Conservation (phyloP, 371 early-diverging fungal species). For the Smittium culicis region DNA sequence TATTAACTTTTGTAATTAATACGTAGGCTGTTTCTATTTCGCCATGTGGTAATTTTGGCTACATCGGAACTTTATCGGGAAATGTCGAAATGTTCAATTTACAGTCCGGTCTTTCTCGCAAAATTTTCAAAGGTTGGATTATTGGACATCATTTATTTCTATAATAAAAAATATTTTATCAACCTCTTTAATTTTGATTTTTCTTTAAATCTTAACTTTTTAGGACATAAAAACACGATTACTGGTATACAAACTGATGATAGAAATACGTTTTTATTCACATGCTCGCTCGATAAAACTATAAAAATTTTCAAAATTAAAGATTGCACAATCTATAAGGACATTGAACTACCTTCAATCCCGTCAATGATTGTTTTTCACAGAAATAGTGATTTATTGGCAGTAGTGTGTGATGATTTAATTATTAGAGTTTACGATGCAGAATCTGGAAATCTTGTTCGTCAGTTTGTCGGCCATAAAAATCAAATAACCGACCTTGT, state of each 20-base stretch:
- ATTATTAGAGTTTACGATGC: slow-evolving; percentile 72
- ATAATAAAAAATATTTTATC: neutral
- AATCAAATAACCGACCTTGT: slow-evolving; percentile 65
- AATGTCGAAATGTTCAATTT: slow-evolving; percentile 79
- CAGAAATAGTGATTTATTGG: slow-evolving; percentile 61
- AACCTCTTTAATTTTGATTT: neutral
- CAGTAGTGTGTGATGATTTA: slow-evolving; percentile 70
- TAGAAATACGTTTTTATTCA: slow-evolving; percentile 53
- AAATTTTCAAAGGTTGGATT: slow-evolving; percentile 33
- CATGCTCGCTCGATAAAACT: slow-evolving; percentile 64
- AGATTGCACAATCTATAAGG: slow-evolving; percentile 40
- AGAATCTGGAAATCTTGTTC: slow-evolving; percentile 60
- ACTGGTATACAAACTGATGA: slow-evolving; percentile 65
- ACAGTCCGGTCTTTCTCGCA: slow-evolving; percentile 75
- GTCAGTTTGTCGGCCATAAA: slow-evolving; percentile 77
- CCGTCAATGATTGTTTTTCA: slow-evolving; percentile 48
- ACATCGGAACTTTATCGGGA: slow-evolving; percentile 66
- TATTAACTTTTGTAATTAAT: too few species aligned
- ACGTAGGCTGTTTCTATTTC: slow-evolving; percentile 63
- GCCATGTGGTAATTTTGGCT: slow-evolving; percentile 83
- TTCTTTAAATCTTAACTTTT: neutral
- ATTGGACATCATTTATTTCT: neutral
- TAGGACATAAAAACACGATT: slow-evolving; percentile 66
- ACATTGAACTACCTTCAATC: slow-evolving; percentile 55
- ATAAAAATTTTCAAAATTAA: slow-evolving; percentile 74